phyloP scores from a whole-genome alignment of 305 asterid species.

The Petunia hybrid region DNA sequence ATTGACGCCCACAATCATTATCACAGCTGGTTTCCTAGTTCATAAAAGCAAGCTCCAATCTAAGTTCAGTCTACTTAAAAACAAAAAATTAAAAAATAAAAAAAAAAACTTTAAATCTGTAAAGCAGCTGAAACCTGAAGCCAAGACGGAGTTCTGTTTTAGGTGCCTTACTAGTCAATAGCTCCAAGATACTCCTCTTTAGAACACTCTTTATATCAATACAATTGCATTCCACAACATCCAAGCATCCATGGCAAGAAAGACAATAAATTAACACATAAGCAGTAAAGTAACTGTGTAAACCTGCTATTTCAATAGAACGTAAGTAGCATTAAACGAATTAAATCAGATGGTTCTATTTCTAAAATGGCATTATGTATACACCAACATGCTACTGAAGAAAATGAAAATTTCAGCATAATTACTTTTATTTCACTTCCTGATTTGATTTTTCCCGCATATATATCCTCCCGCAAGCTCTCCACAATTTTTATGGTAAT shows the following conservation, averaged over 20 bases:
- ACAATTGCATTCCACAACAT: conserved; percentile 27
- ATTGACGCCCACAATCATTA: conserved; percentile 94
- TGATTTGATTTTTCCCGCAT: conserved; percentile 89
- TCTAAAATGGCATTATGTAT: not conserved
- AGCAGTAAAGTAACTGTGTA: conserved; percentile 24
- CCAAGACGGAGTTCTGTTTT: conserved; percentile 88
- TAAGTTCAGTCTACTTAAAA: conserved; percentile 6
- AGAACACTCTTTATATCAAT: conserved; percentile 68
- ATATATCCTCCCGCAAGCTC: conserved; percentile 88
- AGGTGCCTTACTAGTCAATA: conserved; percentile 77
- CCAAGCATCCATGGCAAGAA: conserved; percentile 23
- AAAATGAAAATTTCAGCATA: conserved; percentile 1
- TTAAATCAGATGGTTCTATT: not conserved
- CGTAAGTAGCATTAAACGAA: no score
- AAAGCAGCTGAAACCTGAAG: conserved; percentile 65
- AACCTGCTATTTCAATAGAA: not conserved
- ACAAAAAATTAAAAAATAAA: conserved; percentile 16
- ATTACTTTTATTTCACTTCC: conserved; percentile 89
- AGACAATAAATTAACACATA: conserved; percentile 8
- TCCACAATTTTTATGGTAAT: conserved; percentile 91
- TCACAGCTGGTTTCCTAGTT: conserved; percentile 90
- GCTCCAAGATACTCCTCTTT: conserved; percentile 73
- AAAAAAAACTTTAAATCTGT: conserved; percentile 13
- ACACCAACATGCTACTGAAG: not conserved
- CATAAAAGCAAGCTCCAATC: conserved; percentile 16